Conservation (phyloP, 345 rosid species). For the Melastoma malabathricum region DNA sequence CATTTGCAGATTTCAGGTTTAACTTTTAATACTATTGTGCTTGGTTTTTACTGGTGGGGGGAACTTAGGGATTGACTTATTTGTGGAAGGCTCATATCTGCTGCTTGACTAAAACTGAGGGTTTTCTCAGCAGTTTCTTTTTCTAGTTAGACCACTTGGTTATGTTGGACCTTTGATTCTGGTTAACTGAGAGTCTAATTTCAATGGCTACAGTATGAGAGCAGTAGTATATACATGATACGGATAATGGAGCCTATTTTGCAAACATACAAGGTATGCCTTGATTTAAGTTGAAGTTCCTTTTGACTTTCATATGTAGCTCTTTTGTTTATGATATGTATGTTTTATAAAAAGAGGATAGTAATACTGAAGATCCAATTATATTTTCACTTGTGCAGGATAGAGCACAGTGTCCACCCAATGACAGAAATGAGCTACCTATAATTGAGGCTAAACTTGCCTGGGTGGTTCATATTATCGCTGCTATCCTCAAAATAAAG, state of each 20-base stretch:
- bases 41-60: neutral
- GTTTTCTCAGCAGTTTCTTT: too few relatives aligned
- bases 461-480: slow-evolving; percentile 94
- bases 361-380: slow-evolving; percentile 1
- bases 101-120: too few relatives aligned
- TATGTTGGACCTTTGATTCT: too few relatives aligned
- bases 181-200: neutral
- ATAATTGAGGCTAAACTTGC: slow-evolving; percentile 89
- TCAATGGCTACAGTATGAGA: slow-evolving; percentile 61
- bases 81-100: too few relatives aligned
- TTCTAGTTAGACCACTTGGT: too few relatives aligned
- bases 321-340: neutral
- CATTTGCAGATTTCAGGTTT: slow-evolving; percentile 98
- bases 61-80: too few relatives aligned
- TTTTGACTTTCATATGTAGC: neutral
- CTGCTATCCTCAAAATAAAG: slow-evolving; percentile 80
- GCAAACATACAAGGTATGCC: slow-evolving; percentile 77
- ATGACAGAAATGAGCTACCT: slow-evolving; percentile 58
- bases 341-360: too few relatives aligned
- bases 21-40: neutral
- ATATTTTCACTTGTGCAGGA: slow-evolving; percentile 39
- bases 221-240: slow-evolving; percentile 71
- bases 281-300: slow-evolving; percentile 3
- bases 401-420: slow-evolving; percentile 48
- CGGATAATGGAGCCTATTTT: slow-evolving; percentile 84